Base-by-base conservation (phyloP, 768 basidiomycete species). In the Mrakia gelida region DNA sequence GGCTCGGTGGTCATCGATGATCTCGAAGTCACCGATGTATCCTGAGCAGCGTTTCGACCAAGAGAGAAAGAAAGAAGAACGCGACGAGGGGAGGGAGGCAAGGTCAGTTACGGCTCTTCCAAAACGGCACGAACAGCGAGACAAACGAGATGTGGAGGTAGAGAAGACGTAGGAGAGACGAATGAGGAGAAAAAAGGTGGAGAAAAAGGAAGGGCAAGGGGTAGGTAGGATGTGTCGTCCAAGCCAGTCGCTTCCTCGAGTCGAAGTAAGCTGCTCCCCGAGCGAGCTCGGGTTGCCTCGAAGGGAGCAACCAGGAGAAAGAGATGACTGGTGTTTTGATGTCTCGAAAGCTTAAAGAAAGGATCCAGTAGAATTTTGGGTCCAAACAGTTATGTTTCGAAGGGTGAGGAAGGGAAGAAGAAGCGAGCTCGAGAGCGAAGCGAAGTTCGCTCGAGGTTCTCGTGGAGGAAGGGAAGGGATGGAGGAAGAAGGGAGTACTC, bases 1-100 rank as follows among this genome's bases (percentile, higher is more conserved):
- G 10, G 94, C 91, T 79, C 96, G 95, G 86, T 98, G 97, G 87
- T 99, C 97, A 83, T 99, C 97, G 84, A 98, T 91, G 86, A 97
- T 93, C 86, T 97, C 95, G 75, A 80, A 80, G 87, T 98, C 95
- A 82, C 94, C 94, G 80, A 99, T 96, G 88, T 98, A 98, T 77
- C 95, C 95, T 95, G 80, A 10, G 49, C 9, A 13, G 15, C 45
- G 45, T n/a, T n/a, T n/a, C n/a, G n/a, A n/a, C n/a, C n/a, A n/a
- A n/a, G n/a, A n/a, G 15, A 13, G 15, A 2, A 13, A 21, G 49
- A 52, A 52, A 21, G 1, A 7, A 79, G 62, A 30, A 26, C 34
- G 54, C 74, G 62, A 74, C 28, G n/a, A 70, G 43, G 16, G 68
- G 43, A 49, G 28, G 70, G 68, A 71, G 61, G 49, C 61, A 52